A percentile compares a stretch with the other conserved stretches of the same genome.
Conservation (phyloP, 148 eudicot genomes). For the Bassia scoparia region DNA sequence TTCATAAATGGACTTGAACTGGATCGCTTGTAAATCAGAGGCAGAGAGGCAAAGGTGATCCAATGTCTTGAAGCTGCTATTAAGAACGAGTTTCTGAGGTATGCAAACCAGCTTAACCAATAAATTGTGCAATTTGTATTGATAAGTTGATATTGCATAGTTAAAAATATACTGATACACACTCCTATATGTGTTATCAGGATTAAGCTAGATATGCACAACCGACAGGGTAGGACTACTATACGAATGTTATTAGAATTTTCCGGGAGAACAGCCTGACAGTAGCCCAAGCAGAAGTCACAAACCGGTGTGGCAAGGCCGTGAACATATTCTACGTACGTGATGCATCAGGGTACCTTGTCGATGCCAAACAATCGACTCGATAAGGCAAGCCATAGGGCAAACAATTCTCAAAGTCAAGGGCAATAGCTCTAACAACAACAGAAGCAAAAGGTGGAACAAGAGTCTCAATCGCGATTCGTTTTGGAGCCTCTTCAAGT, state of each 20-base stretch:
- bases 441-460: slow-evolving; percentile 37
- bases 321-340: slow-evolving; percentile 76
- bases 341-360: slow-evolving; percentile 80
- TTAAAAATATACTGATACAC: not conserved
- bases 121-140: not conserved
- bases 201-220: slow-evolving; percentile 90
- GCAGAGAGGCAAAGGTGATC: slow-evolving; percentile 87
- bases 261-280: slow-evolving; percentile 87
- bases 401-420: slow-evolving; percentile 83
- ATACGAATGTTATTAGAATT: slow-evolving; percentile 75
- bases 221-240: slow-evolving; percentile 76
- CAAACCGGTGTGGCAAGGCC: slow-evolving; percentile 79
- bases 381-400: slow-evolving; percentile 70
- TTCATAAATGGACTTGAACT: slow-evolving; percentile 88
- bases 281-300: slow-evolving; percentile 78
- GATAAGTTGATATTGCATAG: not conserved
- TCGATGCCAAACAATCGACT: slow-evolving; percentile 75
- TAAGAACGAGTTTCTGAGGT: slow-evolving; percentile 87
- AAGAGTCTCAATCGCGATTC: slow-evolving; percentile 73
- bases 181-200: slow-evolving; percentile 28
- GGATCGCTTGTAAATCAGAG: slow-evolving; percentile 88
- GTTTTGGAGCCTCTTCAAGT: slow-evolving; percentile 83
- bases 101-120: slow-evolving; percentile 18
- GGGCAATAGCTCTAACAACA: slow-evolving; percentile 40
- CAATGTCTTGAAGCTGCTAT: slow-evolving; percentile 93